Evolutionary conservation across 192 early-diverging fungal species (phyloP), one percentile per base, ranked within the genome.

Genomic region (Martensiomyces pterosporus): DNA sequence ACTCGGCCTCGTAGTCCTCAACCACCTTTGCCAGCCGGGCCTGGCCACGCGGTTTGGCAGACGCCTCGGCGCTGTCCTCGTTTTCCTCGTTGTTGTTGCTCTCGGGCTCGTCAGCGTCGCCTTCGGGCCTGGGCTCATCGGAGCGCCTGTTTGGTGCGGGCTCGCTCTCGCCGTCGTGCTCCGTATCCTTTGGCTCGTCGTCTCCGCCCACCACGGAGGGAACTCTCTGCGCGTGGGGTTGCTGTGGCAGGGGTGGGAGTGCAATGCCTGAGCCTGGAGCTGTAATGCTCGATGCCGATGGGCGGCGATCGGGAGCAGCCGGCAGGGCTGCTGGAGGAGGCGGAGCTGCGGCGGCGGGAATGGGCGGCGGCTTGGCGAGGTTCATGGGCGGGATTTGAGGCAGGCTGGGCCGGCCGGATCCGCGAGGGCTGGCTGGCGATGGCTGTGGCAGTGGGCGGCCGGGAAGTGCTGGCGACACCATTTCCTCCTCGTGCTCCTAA

Each of bases 1-100:
- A 80, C 49, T 67, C 57, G 15, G 80, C 80, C 37, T 81, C 83
- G 52, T 87, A 90, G 73, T 90, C 87, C 48, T 83, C 72, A 29
- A 83, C 62, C 7, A 90, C 79, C 39, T 78, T 65, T 35, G 85
- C 85, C 25, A 85, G 58, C 26, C 48, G 57, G 48, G 71, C 47
- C 16, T 49, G 18, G 7, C 17, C 57, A 16, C 60, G 60, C 8
- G 56, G 13, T 43, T 55, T 64, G 39, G 27, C 32, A 14, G 23
- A 5, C 29, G 29, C 6, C 29, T 5, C 29, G 29, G 29, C 12
- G 29, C 29, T 32, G 6, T 32, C 29, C 29, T 5, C 29, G 12
- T 32, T 12, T 12, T 32, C 23, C 39, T 24, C 46, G 13, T 34
- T 23, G 4, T 45, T 46, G 24, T 14, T 29, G 8, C 47, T 7